These are phyloP conservation scores for Raddia distichophylla DNA, from an alignment of 176 grass and related monocot genomes.

Conservation along the genomic window DNA sequence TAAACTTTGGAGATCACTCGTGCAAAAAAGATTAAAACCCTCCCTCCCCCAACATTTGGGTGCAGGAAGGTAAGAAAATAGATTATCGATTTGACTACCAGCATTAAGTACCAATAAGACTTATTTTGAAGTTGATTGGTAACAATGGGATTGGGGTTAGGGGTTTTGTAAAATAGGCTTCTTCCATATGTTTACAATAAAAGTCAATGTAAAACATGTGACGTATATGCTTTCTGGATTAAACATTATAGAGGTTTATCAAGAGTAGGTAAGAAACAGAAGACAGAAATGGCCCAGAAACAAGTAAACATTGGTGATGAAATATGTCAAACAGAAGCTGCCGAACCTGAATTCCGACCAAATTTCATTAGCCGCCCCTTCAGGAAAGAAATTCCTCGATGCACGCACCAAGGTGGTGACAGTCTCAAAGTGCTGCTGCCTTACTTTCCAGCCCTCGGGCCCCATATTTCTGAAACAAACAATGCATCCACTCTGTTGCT, in stretches of 20 bases:
- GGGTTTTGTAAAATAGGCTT: too few species aligned
- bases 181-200: neutral
- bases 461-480: constrained; percentile 79
- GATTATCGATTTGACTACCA: neutral
- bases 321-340: constrained; percentile 22
- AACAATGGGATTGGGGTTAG: too few species aligned
- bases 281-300: neutral
- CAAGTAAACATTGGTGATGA: constrained; percentile 5
- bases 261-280: neutral
- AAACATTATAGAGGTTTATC: constrained; percentile 4
- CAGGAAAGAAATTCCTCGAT: constrained; percentile 82
- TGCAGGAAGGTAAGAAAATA: constrained; percentile 3
- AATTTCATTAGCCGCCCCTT: constrained; percentile 83
- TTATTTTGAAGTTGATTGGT: neutral
- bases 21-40: neutral
- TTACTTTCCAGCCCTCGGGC: constrained; percentile 96
- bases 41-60: neutral
- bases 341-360: constrained; percentile 90
- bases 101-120: neutral
- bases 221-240: neutral
- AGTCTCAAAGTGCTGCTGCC: constrained; percentile 80
- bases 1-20: neutral
- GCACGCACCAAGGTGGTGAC: constrained; percentile 72
- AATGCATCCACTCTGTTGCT: constrained; percentile 30
- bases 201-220: neutral